phyloP scores from a whole-genome alignment of 163 green algal species.

The Chlamydomonas reinhardtii region DNA sequence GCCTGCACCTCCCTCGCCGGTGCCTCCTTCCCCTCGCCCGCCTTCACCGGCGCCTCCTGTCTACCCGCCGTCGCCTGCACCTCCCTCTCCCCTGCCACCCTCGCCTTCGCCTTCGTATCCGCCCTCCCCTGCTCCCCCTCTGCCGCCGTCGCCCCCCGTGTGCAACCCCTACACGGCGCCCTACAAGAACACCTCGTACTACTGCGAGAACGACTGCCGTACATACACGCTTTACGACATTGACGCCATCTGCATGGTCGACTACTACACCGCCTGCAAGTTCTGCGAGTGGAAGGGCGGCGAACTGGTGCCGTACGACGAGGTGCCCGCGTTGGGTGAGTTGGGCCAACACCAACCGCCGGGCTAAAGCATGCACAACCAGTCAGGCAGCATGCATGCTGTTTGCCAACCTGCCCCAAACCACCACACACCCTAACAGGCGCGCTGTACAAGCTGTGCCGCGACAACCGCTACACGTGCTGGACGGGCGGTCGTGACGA shows the following conservation, averaged over 20 bases:
- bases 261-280: background rate
- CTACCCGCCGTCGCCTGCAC: too few species aligned
- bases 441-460: constrained; percentile 20
- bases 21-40: too few species aligned
- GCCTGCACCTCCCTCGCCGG: too few species aligned
- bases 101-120: background rate
- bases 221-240: constrained; percentile 35
- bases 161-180: constrained; percentile 1
- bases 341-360: too few species aligned
- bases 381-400: too few species aligned
- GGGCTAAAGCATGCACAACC: too few species aligned
- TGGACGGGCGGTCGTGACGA: background rate
- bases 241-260: constrained; percentile 3
- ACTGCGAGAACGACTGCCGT: background rate
- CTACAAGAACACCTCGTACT: constrained; percentile 6
- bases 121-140: background rate
- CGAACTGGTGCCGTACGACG: constrained; percentile 13
- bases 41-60: too few species aligned
- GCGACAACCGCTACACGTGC: constrained; percentile 16
- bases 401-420: too few species aligned
- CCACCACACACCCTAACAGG: too few species aligned
- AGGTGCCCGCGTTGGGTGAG: background rate
- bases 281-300: background rate
- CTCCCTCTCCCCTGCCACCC: background rate
- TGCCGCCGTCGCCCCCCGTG: background rate